These are phyloP conservation scores for Ophiocordyceps camponoti-floridani DNA, from an alignment of 2,329 filamentous ascomycete species.

Conservation along the genomic window DNA sequence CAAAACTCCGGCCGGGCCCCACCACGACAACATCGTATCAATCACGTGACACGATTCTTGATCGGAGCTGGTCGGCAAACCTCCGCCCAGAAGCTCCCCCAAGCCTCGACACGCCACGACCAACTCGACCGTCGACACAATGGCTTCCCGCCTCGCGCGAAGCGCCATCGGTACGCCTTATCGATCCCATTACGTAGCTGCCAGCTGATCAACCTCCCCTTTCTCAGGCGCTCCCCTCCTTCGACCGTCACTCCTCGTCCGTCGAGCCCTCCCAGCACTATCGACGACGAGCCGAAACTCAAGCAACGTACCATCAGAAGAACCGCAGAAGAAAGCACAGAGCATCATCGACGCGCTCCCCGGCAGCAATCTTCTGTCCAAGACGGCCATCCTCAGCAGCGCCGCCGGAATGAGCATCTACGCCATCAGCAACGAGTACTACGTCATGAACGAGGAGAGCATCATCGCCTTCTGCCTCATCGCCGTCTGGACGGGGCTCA, in stretches of 20 bases:
- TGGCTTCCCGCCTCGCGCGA: constrained; percentile 96
- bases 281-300: constrained; percentile 50
- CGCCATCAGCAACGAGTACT: constrained; percentile 98
- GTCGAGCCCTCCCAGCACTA: constrained; percentile 59
- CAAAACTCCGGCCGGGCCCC: not conserved
- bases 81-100: constrained; percentile 16
- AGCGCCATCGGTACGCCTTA: constrained; percentile 61
- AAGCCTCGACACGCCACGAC: constrained; percentile 24
- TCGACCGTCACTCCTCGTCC: constrained; percentile 57
- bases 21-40: not conserved
- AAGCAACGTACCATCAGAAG: constrained; percentile 65
- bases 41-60: constrained; percentile 15
- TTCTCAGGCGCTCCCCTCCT: constrained; percentile 69
- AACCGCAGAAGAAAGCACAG: constrained; percentile 93
- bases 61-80: constrained; percentile 28
- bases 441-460: constrained; percentile 97
- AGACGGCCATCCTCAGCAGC: constrained; percentile 92
- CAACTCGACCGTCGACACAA: constrained; percentile 34
- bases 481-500: constrained; percentile 80
- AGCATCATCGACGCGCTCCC: constrained; percentile 87
- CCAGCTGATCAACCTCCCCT: constrained; percentile 6
- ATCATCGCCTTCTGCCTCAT: constrained; percentile 86
- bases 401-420: constrained; percentile 80
- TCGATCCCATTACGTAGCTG: too few species aligned
- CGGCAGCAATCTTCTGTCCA: constrained; percentile 81